Evolutionary conservation across 1,284 basidiomycete species (phyloP).

Genomic region (Ganoderma sp.): DNA sequence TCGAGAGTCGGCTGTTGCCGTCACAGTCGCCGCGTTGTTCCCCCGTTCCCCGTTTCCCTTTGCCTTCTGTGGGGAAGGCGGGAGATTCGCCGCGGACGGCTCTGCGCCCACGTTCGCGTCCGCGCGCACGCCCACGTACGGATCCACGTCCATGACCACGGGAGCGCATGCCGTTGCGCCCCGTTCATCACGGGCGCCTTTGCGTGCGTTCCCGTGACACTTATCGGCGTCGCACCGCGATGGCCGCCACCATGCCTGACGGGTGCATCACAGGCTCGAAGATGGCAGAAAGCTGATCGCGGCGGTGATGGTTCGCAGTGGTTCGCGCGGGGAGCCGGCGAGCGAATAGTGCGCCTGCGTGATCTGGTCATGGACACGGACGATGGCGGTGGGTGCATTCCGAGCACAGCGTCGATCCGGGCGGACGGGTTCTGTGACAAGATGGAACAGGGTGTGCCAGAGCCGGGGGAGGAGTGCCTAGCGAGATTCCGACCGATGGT

Average conservation of each 20-base stretch:
- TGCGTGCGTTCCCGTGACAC: conserved; percentile 12
- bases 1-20: conserved; percentile 14
- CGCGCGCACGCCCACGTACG: not conserved
- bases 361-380: conserved; percentile 13
- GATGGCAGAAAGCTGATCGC: conserved; percentile 13
- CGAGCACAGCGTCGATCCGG: conserved; percentile 32
- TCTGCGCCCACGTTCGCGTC: not conserved
- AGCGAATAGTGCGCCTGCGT: conserved; percentile 22
- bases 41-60: conserved; percentile 15
- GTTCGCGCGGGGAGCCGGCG: conserved; percentile 20
- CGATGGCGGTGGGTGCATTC: conserved; percentile 16
- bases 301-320: conserved; percentile 14
- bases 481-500: conserved; percentile 21
- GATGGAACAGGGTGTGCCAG: conserved; percentile 22
- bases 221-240: conserved; percentile 10
- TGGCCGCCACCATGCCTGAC: conserved; percentile 12
- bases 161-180: not conserved
- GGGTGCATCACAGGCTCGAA: conserved; percentile 20
- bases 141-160: not conserved
- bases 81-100: not conserved
- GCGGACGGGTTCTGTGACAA: conserved; percentile 28
- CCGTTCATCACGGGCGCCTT: conserved; percentile 3
- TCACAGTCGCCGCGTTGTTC: conserved; percentile 16
- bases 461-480: conserved; percentile 16
- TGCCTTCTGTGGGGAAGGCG: conserved; percentile 10